Conservation (phyloP, 306 rosid species). For the Fagus sylvatica region DNA sequence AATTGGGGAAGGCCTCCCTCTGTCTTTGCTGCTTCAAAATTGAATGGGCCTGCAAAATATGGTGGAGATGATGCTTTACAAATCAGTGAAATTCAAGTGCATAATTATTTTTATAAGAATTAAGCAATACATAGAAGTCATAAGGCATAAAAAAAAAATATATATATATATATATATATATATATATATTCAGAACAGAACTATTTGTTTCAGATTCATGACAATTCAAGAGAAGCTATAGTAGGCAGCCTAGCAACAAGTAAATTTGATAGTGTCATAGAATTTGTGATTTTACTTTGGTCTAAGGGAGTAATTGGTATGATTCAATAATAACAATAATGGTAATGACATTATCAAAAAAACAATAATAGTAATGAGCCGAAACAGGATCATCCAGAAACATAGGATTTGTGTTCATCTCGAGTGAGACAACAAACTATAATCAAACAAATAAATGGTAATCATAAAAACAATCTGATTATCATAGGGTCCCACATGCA, state of each 20-base stretch:
- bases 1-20: conserved; percentile 56
- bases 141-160: background rate
- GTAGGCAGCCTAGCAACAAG: background rate
- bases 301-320: background rate
- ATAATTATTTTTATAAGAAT: background rate
- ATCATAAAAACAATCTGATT: background rate
- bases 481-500: background rate
- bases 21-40: conserved; percentile 64
- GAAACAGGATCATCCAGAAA: background rate
- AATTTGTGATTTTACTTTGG: background rate
- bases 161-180: too few relatives aligned
- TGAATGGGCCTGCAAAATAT: conserved; percentile 76
- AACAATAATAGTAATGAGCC: background rate
- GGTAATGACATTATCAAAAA: too few relatives aligned
- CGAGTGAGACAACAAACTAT: background rate
- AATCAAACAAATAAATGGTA: background rate
- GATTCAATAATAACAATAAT: background rate
- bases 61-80: conserved; percentile 6
- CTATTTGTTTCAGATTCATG: background rate
- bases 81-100: background rate
- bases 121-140: background rate
- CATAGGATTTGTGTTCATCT: background rate
- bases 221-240: background rate
- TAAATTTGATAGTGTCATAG: background rate
- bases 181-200: background rate